These are phyloP conservation scores for Trypanosoma theileri DNA, from an alignment of 208 protist genomes.

Conservation along the genomic window DNA sequence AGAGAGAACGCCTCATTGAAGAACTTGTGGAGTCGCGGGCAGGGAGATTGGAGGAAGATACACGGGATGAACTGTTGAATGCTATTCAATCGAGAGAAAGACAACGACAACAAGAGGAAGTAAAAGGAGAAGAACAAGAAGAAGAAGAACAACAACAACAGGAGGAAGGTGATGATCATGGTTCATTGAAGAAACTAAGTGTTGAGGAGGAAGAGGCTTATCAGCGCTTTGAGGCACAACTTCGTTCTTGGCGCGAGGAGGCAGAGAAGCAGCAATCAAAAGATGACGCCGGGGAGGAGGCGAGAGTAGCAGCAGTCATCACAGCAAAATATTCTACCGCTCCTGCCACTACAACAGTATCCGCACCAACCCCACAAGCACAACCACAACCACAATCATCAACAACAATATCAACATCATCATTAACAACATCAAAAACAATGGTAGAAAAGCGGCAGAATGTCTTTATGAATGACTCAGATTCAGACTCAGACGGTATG, in stretches of 20 bases:
- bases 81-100: constrained; percentile 16
- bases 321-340: constrained; percentile 13
- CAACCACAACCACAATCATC: no score
- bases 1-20: constrained; percentile 66
- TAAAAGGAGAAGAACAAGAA: not conserved
- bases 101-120: not conserved
- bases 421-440: no score
- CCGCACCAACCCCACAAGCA: no score
- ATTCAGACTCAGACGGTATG: constrained; percentile 7
- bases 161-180: not conserved
- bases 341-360: no score
- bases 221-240: constrained; percentile 34
- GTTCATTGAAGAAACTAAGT: no score
- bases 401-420: no score
- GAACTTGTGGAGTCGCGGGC: constrained; percentile 59
- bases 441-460: constrained; percentile 9
- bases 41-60: constrained; percentile 32
- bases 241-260: constrained; percentile 25
- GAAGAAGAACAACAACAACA: not conserved
- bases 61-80: constrained; percentile 40
- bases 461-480: constrained; percentile 26
- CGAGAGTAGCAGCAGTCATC: constrained; percentile 22
- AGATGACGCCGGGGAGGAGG: not conserved
- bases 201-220: constrained; percentile 30
- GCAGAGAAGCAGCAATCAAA: constrained; percentile 1